Evolutionary conservation across 2,329 filamentous ascomycete genomes (phyloP).

Genomic region (Alternaria solani): DNA sequence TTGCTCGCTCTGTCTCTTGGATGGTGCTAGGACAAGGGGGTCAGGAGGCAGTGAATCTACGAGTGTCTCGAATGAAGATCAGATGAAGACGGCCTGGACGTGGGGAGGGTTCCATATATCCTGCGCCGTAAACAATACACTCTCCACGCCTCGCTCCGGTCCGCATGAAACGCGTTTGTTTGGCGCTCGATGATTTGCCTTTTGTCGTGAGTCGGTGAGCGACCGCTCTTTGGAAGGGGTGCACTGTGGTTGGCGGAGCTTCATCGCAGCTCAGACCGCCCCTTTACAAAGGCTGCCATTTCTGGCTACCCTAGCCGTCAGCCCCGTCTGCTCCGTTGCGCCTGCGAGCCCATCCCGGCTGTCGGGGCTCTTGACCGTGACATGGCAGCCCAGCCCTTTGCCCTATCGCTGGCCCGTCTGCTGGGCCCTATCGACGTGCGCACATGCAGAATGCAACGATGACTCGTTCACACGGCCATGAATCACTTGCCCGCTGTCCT

Average conservation of each 20-base stretch:
- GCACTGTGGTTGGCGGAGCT: slow-evolving; percentile 30
- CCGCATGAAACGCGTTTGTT: slow-evolving; percentile 37
- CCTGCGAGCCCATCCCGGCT: slow-evolving; percentile 34
- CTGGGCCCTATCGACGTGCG: slow-evolving; percentile 8
- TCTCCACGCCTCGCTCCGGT: slow-evolving; percentile 34
- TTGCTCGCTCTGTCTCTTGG: too few relatives aligned
- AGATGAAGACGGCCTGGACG: slow-evolving; percentile 36
- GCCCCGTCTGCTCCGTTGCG: slow-evolving; percentile 32
- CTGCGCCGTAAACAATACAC: slow-evolving; percentile 27
- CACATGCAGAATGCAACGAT: slow-evolving; percentile 29
- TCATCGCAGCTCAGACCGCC: slow-evolving; percentile 19
- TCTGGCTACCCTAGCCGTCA: slow-evolving; percentile 31
- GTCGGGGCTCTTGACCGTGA: slow-evolving; percentile 37
- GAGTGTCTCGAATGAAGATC: slow-evolving; percentile 44
- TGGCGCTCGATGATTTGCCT: slow-evolving; percentile 43
- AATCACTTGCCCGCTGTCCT: slow-evolving; percentile 10
- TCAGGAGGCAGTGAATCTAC: slow-evolving; percentile 39
- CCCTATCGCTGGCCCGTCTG: slow-evolving; percentile 30
- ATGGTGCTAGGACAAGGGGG: slow-evolving; percentile 10
- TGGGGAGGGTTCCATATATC: slow-evolving; percentile 46
- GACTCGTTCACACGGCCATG: slow-evolving; percentile 37
- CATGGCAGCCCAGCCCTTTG: slow-evolving; percentile 16
- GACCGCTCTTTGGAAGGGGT: slow-evolving; percentile 37
- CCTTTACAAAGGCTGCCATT: slow-evolving; percentile 30
- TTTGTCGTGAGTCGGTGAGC: slow-evolving; percentile 38